Conservation (phyloP, 352 stramenopile genomes). For the Pythium dissotocum region DNA sequence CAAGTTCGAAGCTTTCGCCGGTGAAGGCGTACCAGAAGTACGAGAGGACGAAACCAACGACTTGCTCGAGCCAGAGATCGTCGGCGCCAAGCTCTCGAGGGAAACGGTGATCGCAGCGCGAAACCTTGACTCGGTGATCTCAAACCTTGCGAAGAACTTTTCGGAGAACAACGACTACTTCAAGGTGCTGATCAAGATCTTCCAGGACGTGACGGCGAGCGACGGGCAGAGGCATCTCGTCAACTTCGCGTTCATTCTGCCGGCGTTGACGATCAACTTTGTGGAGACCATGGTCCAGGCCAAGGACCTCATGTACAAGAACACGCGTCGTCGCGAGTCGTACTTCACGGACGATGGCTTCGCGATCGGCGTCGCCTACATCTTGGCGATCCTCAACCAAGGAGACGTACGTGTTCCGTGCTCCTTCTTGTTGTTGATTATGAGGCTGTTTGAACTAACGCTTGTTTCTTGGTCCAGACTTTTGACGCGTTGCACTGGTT, state of each 20-base stretch:
- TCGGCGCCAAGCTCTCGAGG: slow-evolving; percentile 65
- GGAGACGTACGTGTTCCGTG: slow-evolving; percentile 46
- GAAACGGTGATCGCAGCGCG: slow-evolving; percentile 83
- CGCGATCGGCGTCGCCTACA: slow-evolving; percentile 93
- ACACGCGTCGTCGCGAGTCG: slow-evolving; percentile 89
- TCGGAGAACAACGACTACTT: slow-evolving; percentile 94
- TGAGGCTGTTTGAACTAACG: neutral
- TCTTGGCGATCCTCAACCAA: slow-evolving; percentile 91
- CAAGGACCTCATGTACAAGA: slow-evolving; percentile 96
- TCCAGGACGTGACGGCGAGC: slow-evolving; percentile 86
- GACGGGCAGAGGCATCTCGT: slow-evolving; percentile 90
- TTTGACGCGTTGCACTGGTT: slow-evolving; percentile 93
- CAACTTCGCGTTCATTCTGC: slow-evolving; percentile 92
- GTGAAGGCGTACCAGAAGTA: slow-evolving; percentile 55
- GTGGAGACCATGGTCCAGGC: slow-evolving; percentile 87
- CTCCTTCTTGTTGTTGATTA: neutral
- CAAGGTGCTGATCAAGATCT: slow-evolving; percentile 87
- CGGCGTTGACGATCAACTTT: slow-evolving; percentile 89
- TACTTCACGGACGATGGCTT: slow-evolving; percentile 97
- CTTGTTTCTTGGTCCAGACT: slow-evolving; percentile 36
- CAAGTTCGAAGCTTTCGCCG: slow-evolving; percentile 74
- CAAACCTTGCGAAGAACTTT: slow-evolving; percentile 88
- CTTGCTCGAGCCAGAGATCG: slow-evolving; percentile 44
- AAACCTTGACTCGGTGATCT: slow-evolving; percentile 88
- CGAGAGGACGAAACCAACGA: slow-evolving; percentile 62